Evolutionary conservation across 495 filamentous ascomycete genomes (phyloP), one percentile per base, ranked within the genome.

Genomic region (Aspergillus cavernicola): DNA sequence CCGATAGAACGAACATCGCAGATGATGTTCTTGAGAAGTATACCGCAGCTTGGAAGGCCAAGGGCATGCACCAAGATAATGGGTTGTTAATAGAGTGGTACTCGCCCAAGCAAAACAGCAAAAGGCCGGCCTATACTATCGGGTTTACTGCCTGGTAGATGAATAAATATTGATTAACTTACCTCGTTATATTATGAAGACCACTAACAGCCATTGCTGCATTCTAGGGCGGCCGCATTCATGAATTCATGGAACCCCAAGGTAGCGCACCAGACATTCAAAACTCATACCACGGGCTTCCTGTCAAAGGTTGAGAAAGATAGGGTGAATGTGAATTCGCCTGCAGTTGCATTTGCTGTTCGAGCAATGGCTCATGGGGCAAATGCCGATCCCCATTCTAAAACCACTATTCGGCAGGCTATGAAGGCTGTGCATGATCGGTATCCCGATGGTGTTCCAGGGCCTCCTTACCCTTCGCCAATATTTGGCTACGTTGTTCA

Each of bases 111-210:
- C 66, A 69, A 44, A 55, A 58, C 28, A 20, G 37, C 19, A 54
- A 44, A 12, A n/a, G 39, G 13, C 35, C 28, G 6, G 38, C 45
- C 0, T 33, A 42, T 4, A 24, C 36, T 46, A 26, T 67, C 12
- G 65, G 58, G 2, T 56, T 55, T 36, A 57, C 57, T 0, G 67
- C 65, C 7, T 69, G 68, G 67, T 69, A 63, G n/a, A n/a, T n/a
- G n/a, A 40, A 50, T 42, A 13, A 4, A 41, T 22, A 20, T 36
- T 24, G 6, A 35, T 37, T n/a, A 1, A 22, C 26, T 22, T 6
- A 29, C 19, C 37, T 32, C 31, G 32, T 4, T 4, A 28, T 28
- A 28, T 9, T 4, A 28, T n/a, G n/a, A n/a, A n/a, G n/a, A n/a
- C n/a, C n/a, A n/a, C n/a, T n/a, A n/a, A n/a, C n/a, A n/a, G n/a